Evolutionary conservation across 2,329 filamentous ascomycete genomes (phyloP).

Genomic region (Lizonia empirigonia): DNA sequence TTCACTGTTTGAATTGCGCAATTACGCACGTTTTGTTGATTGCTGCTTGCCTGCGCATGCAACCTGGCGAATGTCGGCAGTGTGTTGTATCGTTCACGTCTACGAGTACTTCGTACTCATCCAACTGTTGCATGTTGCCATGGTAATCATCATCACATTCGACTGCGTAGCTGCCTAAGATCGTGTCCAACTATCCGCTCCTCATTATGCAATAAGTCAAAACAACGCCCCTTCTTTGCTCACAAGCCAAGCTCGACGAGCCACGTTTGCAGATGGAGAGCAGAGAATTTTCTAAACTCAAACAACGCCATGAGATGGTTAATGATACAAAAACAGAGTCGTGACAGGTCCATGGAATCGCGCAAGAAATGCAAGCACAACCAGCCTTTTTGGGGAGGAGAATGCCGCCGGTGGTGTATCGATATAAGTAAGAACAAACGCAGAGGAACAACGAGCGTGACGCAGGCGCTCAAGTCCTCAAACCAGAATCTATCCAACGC

Average conservation of each 20-base stretch:
- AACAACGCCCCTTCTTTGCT: constrained; percentile 31
- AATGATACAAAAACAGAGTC: constrained; percentile 16
- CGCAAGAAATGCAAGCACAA: constrained; percentile 30
- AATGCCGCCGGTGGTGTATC: constrained; percentile 33
- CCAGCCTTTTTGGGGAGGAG: constrained; percentile 33
- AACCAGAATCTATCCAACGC: constrained; percentile 37
- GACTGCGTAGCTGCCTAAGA: constrained; percentile 17
- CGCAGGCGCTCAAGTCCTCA: constrained; percentile 27
- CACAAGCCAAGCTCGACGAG: constrained; percentile 12
- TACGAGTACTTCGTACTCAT: not conserved
- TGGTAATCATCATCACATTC: constrained; percentile 15
- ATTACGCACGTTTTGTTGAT: not conserved
- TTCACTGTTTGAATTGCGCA: not conserved
- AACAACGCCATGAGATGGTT: constrained; percentile 17
- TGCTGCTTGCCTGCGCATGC: not conserved
- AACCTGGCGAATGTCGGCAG: not conserved
- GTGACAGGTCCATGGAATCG: constrained; percentile 14
- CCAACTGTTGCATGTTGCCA: not conserved
- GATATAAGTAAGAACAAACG: constrained; percentile 8
- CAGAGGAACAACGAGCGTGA: constrained; percentile 41
- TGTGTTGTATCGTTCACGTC: not conserved
- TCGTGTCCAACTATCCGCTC: constrained; percentile 20
- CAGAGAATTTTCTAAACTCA: constrained; percentile 16
- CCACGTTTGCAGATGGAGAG: constrained; percentile 12
- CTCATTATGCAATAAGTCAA: constrained; percentile 41